A percentile compares a stretch with the other conserved stretches of the same genome.
phyloP scores from a whole-genome alignment of 2,329 filamentous ascomycete species.

The Fusarium poae region DNA sequence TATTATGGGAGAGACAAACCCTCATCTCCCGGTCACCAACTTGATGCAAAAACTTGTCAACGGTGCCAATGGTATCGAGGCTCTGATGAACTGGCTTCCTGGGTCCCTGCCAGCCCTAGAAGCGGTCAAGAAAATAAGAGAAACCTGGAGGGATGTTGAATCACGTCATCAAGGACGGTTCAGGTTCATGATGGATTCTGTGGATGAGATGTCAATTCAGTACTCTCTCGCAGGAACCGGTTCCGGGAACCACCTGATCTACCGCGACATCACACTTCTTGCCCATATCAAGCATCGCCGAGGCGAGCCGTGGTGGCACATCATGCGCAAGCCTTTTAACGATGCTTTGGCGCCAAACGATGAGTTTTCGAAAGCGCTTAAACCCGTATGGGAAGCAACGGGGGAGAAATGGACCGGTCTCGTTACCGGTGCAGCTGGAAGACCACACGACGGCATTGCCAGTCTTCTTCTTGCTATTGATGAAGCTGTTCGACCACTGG shows the following conservation, averaged over 20 bases:
- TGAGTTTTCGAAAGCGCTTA: constrained; percentile 57
- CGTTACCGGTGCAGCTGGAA: constrained; percentile 61
- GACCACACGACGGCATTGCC: constrained; percentile 56
- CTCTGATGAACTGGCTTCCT: constrained; percentile 67
- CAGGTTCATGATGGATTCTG: constrained; percentile 64
- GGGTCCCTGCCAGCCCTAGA: constrained; percentile 74
- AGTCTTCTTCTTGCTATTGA: constrained; percentile 64
- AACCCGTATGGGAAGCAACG: constrained; percentile 60
- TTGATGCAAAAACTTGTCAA: constrained; percentile 71
- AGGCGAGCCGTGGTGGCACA: constrained; percentile 65
- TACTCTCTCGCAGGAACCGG: constrained; percentile 59
- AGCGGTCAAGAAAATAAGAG: constrained; percentile 71
- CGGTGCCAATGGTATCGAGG: constrained; percentile 64
- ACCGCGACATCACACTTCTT: constrained; percentile 62
- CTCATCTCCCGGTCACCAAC: constrained; percentile 74
- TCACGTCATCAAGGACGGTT: constrained; percentile 61
- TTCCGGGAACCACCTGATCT: constrained; percentile 46
- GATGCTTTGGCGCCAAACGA: constrained; percentile 46
- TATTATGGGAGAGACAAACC: constrained; percentile 71
- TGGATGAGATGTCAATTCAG: constrained; percentile 70
- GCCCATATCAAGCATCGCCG: constrained; percentile 64
- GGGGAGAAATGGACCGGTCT: constrained; percentile 64
- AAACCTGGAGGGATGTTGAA: constrained; percentile 61
- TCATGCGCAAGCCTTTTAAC: constrained; percentile 55
- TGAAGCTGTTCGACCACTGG: constrained; percentile 58